A percentile compares a stretch with the other conserved stretches of the same genome.
phyloP scores from a whole-genome alignment of 108 stramenopile genomes.

The Epipyxis sp. region DNA sequence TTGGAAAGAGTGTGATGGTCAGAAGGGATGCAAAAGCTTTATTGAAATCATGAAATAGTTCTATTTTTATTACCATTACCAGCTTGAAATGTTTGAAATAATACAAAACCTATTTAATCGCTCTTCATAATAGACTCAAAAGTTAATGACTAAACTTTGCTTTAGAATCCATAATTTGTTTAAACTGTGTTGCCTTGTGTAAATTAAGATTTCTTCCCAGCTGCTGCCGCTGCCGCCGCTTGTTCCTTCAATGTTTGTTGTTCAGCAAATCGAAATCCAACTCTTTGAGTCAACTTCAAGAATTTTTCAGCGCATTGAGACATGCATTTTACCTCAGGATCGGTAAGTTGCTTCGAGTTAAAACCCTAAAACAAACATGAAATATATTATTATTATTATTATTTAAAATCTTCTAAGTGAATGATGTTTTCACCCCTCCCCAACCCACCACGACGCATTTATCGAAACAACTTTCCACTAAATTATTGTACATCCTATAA shows the following conservation, averaged over 20 bases:
- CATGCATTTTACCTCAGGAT: constrained; percentile 1
- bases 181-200: too few species aligned
- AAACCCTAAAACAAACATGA: not conserved
- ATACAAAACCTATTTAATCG: too few species aligned
- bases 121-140: too few species aligned
- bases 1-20: too few species aligned
- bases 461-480: constrained; percentile 21
- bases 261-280: constrained; percentile 37
- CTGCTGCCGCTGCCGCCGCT: too few species aligned
- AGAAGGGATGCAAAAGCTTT: too few species aligned
- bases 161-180: too few species aligned
- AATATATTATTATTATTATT: not conserved
- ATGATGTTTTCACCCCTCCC: constrained; percentile 13
- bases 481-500: constrained; percentile 31
- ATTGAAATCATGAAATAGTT: too few species aligned
- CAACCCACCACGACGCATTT: constrained; percentile 22
- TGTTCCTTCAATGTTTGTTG: constrained; percentile 19
- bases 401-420: not conserved
- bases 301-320: constrained; percentile 36
- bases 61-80: too few species aligned
- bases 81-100: too few species aligned
- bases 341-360: constrained; percentile 5
- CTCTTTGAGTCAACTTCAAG: constrained; percentile 37
- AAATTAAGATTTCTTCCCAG: too few species aligned
- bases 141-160: too few species aligned